phyloP scores from a whole-genome alignment of 176 grass and related monocot genomes.

The Carex kokanica region DNA sequence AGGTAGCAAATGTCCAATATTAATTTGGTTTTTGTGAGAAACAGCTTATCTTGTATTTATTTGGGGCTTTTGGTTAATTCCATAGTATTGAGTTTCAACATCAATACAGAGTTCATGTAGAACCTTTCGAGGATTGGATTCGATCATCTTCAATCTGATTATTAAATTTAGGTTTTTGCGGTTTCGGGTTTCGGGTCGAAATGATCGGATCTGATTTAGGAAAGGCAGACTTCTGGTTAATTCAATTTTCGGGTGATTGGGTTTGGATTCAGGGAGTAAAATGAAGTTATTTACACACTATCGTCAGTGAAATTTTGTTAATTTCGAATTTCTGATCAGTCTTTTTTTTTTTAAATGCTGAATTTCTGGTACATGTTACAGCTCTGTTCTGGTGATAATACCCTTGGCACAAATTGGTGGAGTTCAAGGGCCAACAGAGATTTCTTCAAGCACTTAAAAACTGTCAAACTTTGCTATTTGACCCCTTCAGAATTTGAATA shows the following conservation, averaged over 20 bases:
- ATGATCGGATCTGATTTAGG: background rate
- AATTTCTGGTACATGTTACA: background rate
- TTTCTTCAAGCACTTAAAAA: background rate
- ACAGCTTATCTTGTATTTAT: background rate
- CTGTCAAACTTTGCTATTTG: background rate
- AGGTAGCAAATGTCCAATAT: background rate
- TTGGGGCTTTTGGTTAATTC: background rate
- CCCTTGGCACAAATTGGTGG: background rate
- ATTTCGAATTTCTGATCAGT: background rate
- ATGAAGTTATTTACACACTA: background rate
- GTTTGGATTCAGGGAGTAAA: background rate
- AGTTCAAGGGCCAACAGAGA: background rate
- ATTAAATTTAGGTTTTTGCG: background rate
- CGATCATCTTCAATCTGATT: background rate
- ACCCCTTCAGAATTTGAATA: background rate
- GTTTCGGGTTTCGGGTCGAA: background rate
- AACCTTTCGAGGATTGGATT: background rate
- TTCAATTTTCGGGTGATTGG: background rate
- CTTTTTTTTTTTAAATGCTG: background rate
- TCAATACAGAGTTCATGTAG: background rate
- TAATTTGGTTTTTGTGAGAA: background rate
- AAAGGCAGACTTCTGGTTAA: background rate
- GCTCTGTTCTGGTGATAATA: constrained; percentile 8
- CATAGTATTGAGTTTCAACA: background rate
- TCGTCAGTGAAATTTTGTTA: background rate